Percentiles rank a stretch among this genome's conserved stretches.
Evolutionary conservation across 208 protist genomes (phyloP).

Genomic region (Tritrichomonas foetus): DNA sequence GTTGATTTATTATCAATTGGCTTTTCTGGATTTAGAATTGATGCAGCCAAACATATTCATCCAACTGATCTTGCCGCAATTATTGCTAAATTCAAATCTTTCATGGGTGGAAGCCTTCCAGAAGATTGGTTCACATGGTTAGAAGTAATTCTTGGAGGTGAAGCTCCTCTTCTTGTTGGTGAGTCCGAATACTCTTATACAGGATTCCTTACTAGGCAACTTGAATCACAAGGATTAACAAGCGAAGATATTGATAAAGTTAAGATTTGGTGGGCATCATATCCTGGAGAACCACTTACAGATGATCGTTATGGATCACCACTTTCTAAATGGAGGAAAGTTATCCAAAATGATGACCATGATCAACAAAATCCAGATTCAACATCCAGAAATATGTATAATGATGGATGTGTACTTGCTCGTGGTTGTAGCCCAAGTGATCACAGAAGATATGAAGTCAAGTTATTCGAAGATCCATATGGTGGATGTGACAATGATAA

Average conservation of each 20-base stretch:
- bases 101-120: constrained; percentile 59
- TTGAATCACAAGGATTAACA: constrained; percentile 53
- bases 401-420: constrained; percentile 58
- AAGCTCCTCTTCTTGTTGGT: constrained; percentile 57
- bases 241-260: constrained; percentile 60
- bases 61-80: constrained; percentile 59
- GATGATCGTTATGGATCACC: background rate
- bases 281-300: constrained; percentile 55
- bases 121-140: constrained; percentile 62
- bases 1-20: constrained; percentile 55
- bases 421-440: background rate
- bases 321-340: constrained; percentile 43
- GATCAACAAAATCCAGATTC: constrained; percentile 61
- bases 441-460: constrained; percentile 61
- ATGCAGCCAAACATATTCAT: constrained; percentile 64
- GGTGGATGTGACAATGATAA: background rate
- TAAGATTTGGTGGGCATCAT: constrained; percentile 64
- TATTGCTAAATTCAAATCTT: constrained; percentile 56
- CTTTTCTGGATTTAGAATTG: constrained; percentile 58
- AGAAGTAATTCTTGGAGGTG: constrained; percentile 63
- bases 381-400: constrained; percentile 63
- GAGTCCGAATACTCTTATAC: constrained; percentile 59
- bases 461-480: constrained; percentile 58
- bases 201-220: constrained; percentile 37
- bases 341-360: constrained; percentile 66